Percentiles rank a stretch among this genome's conserved stretches.
Evolutionary conservation across 495 filamentous ascomycete genomes (phyloP).

Genomic region (Aspergillus coremiiformis): DNA sequence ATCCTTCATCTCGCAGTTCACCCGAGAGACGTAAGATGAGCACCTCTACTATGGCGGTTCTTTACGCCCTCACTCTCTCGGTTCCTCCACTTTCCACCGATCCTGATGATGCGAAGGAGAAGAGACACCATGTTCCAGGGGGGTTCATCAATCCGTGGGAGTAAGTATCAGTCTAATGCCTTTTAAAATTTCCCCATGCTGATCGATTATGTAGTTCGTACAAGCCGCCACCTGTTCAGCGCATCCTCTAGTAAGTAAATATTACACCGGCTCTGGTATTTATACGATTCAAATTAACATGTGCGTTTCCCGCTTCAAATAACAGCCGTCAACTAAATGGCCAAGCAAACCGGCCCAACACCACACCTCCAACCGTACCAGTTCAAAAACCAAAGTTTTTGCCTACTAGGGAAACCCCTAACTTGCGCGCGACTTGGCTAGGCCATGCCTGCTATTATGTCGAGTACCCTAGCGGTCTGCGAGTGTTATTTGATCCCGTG

Average conservation of each 20-base stretch:
- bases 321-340: conserved; percentile 52
- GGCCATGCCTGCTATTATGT: conserved; percentile 93
- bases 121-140: conserved; percentile 50
- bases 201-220: conserved; percentile 9
- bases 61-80: conserved; percentile 51
- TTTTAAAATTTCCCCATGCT: not conserved
- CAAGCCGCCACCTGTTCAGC: not conserved
- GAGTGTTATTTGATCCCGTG: conserved; percentile 92
- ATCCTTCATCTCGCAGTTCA: conserved; percentile 6
- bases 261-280: no score
- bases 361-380: conserved; percentile 57
- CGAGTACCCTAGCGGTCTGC: conserved; percentile 81
- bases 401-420: conserved; percentile 44
- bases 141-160: conserved; percentile 59
- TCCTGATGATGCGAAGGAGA: conserved; percentile 48
- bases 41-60: conserved; percentile 38
- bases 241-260: not conserved
- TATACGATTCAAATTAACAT: not conserved
- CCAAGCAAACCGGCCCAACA: conserved; percentile 51
- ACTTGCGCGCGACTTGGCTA: conserved; percentile 87
- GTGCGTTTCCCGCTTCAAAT: not conserved
- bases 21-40: conserved; percentile 30
- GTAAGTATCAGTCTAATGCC: conserved; percentile 21
- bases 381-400: conserved; percentile 67
- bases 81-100: conserved; percentile 33